These are phyloP conservation scores for Leishmania braziliensis DNA, from an alignment of 208 protist genomes.

Conservation along the genomic window DNA sequence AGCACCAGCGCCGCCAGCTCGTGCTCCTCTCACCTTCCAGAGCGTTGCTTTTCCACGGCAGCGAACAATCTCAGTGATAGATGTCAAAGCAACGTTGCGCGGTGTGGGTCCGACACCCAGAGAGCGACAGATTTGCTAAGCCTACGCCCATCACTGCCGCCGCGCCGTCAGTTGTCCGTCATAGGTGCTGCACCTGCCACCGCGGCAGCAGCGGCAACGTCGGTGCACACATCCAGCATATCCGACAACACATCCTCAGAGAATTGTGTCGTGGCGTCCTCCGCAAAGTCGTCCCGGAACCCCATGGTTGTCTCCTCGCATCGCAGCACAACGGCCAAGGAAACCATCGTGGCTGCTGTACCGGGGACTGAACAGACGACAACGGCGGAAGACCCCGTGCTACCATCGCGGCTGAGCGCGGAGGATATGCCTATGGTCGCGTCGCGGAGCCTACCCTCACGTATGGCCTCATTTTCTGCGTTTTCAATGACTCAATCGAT, in stretches of 20 bases:
- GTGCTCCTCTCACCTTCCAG: conserved; percentile 19
- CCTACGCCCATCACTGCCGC: conserved; percentile 24
- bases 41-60: conserved; percentile 1
- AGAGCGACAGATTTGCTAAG: no score
- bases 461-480: neutral
- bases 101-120: neutral
- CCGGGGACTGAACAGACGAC: neutral
- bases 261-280: neutral
- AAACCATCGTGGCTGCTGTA: neutral
- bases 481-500: no score
- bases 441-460: neutral
- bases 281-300: neutral
- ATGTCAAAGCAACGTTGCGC: conserved; percentile 8
- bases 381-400: neutral
- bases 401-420: neutral
- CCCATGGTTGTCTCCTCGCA: neutral
- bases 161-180: conserved; percentile 16
- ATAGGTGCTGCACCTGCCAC: neutral
- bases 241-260: neutral
- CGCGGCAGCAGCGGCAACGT: neutral
- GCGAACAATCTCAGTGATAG: conserved; percentile 5
- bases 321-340: neutral
- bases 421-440: conserved; percentile 11
- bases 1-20: conserved; percentile 14
- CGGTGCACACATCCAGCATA: neutral